Evolutionary conservation across 257 asterid genomes (phyloP), one percentile per base, ranked within the genome.

Genomic region (Petunia axillaris): DNA sequence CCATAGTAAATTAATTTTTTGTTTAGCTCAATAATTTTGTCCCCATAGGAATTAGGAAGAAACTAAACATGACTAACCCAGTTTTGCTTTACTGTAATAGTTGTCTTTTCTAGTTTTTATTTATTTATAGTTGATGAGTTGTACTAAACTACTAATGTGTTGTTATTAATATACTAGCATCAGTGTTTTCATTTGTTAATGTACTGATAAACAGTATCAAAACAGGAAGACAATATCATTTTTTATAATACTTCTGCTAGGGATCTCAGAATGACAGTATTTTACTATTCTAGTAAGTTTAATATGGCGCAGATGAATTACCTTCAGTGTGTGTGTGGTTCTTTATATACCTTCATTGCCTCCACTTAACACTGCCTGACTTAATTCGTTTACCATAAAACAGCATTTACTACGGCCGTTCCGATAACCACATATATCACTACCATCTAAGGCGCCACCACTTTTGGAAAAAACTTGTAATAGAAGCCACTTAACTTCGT

Each of bases 71-170:
- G 25, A 60, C 76, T 79, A 74, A 52, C 70, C 62, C 70, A 78
- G 35, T 79, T 79, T 78, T 79, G 77, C 48, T 62, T 75, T n/a
- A 68, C 37, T 68, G 14, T 2, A 44, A 8, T 71, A 71, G 9
- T 71, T 71, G 53, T 35, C 35, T 25, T 25, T 25, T 25, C 25
- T 25, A 25, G 25, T 25, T 25, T 25, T 25, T 25, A 25, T 25
- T 25, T 25, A 25, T 48, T 11, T 50, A 13, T 50, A 50, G 78
- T 6, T 50, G 14, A 5, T 52, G 13, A 10, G 77, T 35, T 73
- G 60, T n/a, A n/a, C n/a, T n/a, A n/a, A n/a, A n/a, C n/a, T n/a
- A n/a, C n/a, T 35, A 50, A 71, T 44, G 58, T 46, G 60, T 25
- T 25, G 60, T 68, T 64, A 68, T 25, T 44, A 16, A 5, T 46